A percentile compares a stretch with the other conserved stretches of the same genome.
Evolutionary conservation across 306 rosid species (phyloP).

Genomic region (Quercus cerris): DNA sequence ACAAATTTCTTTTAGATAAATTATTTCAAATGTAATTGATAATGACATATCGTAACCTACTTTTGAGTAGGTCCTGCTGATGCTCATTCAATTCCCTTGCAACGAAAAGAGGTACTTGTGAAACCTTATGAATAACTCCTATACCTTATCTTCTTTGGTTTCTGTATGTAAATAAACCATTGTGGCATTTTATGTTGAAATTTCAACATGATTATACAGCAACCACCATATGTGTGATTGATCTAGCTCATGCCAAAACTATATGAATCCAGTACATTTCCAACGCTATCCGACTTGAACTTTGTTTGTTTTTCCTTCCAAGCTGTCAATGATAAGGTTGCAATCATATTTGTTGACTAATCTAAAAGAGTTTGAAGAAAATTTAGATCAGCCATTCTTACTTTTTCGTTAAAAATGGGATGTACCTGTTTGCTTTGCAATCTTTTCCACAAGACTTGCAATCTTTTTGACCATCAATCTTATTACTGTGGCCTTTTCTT

Average conservation of each 20-base stretch:
- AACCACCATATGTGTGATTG: neutral
- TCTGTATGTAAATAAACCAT: no score
- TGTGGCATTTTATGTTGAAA: no score
- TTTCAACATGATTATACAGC: no score
- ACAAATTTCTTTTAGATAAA: no score
- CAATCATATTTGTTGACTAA: constrained; percentile 80
- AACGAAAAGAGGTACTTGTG: no score
- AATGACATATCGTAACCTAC: no score
- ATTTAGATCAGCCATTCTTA: constrained; percentile 34
- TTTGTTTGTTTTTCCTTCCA: constrained; percentile 29
- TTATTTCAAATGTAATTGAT: no score
- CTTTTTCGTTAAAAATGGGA: constrained; percentile 33
- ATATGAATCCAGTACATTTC: neutral
- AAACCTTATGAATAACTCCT: no score
- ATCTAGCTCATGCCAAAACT: constrained; percentile 54
- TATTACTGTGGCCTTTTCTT: constrained; percentile 35
- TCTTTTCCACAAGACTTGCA: constrained; percentile 40
- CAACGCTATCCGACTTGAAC: constrained; percentile 25
- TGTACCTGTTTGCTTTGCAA: constrained; percentile 47
- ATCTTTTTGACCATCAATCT: constrained; percentile 72
- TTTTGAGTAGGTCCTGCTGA: no score
- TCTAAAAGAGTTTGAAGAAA: constrained; percentile 30
- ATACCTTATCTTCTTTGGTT: no score
- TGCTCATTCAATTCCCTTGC: no score
- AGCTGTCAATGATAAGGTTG: constrained; percentile 55